Conservation (phyloP, 2,329 filamentous ascomycete genomes). For the Thelonectria rubi region DNA sequence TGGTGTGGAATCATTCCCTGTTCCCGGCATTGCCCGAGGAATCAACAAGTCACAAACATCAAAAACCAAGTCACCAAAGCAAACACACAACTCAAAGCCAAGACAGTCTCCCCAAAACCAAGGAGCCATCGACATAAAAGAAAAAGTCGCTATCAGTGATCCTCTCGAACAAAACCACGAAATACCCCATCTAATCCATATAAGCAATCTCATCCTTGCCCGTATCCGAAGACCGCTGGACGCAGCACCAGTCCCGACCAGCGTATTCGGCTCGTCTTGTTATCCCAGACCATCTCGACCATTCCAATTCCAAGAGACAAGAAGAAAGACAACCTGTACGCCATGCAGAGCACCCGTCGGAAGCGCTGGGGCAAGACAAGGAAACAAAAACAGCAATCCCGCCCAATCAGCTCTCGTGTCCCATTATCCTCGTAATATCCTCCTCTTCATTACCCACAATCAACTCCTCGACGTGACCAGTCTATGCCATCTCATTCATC, state of each 20-base stretch:
- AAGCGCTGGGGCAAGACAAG: not conserved
- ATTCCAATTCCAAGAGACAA: slow-evolving; percentile 4
- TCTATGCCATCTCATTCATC: slow-evolving; percentile 47
- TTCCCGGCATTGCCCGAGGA: too few species aligned
- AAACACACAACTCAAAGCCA: too few species aligned
- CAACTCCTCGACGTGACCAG: not conserved
- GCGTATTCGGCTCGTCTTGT: slow-evolving; percentile 5
- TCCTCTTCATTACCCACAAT: not conserved
- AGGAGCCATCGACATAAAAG: not conserved
- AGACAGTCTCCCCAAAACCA: too few species aligned
- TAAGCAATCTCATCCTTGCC: slow-evolving; percentile 5
- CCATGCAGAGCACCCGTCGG: slow-evolving; percentile 14
- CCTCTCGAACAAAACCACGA: not conserved
- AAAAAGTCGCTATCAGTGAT: slow-evolving; percentile 12
- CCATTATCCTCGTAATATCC: slow-evolving; percentile 20
- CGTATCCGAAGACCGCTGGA: slow-evolving; percentile 4
- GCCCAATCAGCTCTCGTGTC: slow-evolving; percentile 16
- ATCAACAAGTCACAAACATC: too few species aligned
- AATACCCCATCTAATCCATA: slow-evolving; percentile 18
- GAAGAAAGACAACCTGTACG: slow-evolving; percentile 6
- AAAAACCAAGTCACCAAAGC: too few species aligned
- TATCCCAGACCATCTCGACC: not conserved
- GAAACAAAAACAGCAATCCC: slow-evolving; percentile 5
- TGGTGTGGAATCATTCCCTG: too few species aligned
- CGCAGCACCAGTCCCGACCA: slow-evolving; percentile 16